Evolutionary conservation across 2,329 filamentous ascomycete genomes (phyloP), one percentile per base, ranked within the genome.

Genomic region (Fusarium anguioides): DNA sequence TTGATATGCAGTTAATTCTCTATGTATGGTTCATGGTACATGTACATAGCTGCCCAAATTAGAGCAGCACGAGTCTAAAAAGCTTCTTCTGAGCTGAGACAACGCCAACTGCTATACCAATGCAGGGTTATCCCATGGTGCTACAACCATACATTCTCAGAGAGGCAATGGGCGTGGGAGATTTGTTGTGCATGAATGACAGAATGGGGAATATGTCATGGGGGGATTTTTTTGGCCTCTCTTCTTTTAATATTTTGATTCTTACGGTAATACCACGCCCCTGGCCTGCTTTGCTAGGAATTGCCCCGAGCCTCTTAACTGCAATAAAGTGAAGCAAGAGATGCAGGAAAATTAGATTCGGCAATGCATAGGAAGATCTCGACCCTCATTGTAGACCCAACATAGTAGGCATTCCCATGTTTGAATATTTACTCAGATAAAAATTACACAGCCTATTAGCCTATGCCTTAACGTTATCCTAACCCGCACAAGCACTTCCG

Each of bases 21-120:
- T 31, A 31, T 26, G 24, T 10, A 26, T 31, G 12, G 27, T 14
- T 15, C 27, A 29, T 31, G 27, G 27, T 31, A 31, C 27, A 31
- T 31, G 24, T 31, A 29, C 21, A 33, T 42, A 11, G n/a, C 23
- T 39, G 23, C 20, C 33, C 21, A 26, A 17, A 46, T 40, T 24
- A 12, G 21, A 23, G n/a, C 8, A 44, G 35, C 27, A 35, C 5
- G 7, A 61, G 47, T 31, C 33, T 33, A 41, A 31, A 57, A 65
- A 53, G 62, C 50, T 60, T 64, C 57, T 45, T 57, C 45, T 51
- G 41, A 56, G 53, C 45, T 69, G 53, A 70, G 57, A 58, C 12
- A 31, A 56, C 54, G 39, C 14, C 26, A 18, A 12, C 26, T 24
- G 15, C 14, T 48, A 58, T 23, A 29, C 18, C 18, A 17, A 54